Evolutionary conservation across 441 rosid species (phyloP).

Genomic region (Pelargonium australe): DNA sequence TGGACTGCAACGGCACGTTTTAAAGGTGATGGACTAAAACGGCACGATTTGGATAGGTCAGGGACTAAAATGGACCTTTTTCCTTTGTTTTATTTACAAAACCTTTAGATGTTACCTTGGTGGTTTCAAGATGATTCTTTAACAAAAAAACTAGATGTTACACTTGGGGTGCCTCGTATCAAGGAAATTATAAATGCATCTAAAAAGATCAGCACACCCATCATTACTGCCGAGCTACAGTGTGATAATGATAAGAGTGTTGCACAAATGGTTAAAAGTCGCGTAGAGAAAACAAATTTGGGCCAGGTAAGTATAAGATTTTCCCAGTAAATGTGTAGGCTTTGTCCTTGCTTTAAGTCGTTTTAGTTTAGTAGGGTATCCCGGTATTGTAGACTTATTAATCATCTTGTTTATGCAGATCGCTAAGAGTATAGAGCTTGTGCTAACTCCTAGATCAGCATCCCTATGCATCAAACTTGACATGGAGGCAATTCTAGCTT

Average conservation of each 20-base stretch:
- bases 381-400: neutral
- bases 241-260: slow-evolving; percentile 42
- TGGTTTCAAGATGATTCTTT: slow-evolving; percentile 35
- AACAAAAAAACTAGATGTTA: slow-evolving; percentile 60
- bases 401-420: slow-evolving; percentile 42
- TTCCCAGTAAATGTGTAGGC: neutral
- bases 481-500: slow-evolving; percentile 56
- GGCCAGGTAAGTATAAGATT: slow-evolving; percentile 61
- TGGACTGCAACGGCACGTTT: too few relatives aligned
- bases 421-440: slow-evolving; percentile 74
- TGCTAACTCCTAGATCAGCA: slow-evolving; percentile 73
- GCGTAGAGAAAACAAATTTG: slow-evolving; percentile 71
- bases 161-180: slow-evolving; percentile 98
- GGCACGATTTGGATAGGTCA: too few relatives aligned
- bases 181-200: slow-evolving; percentile 95
- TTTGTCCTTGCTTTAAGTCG: too few relatives aligned
- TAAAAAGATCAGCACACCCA: slow-evolving; percentile 86
- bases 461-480: slow-evolving; percentile 68
- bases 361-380: too few relatives aligned
- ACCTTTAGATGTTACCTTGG: neutral
- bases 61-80: too few relatives aligned
- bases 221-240: slow-evolving; percentile 84
- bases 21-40: too few relatives aligned
- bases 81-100: neutral
- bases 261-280: slow-evolving; percentile 70